phyloP scores from a whole-genome alignment of 1,284 basidiomycete species.

The Tilletiopsis washingtonensis region DNA sequence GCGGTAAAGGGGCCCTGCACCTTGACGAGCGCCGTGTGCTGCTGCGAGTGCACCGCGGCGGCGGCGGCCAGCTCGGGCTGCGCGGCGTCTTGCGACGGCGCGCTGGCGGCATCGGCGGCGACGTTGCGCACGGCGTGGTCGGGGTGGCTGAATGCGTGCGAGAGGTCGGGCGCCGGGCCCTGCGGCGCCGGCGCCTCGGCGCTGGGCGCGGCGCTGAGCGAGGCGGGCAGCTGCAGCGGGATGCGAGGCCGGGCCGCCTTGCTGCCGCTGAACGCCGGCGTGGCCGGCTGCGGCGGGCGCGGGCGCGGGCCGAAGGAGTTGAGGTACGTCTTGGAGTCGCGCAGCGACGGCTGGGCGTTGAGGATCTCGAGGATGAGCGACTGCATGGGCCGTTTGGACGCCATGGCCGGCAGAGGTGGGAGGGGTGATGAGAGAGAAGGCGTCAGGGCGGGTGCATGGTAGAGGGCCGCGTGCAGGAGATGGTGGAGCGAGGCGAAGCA shows the following conservation, averaged over 20 bases:
- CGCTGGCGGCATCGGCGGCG: slow-evolving; percentile 5
- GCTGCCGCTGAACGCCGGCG: too few relatives aligned
- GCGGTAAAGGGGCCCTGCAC: slow-evolving; percentile 96
- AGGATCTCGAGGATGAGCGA: slow-evolving; percentile 95
- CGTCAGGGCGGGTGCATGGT: too few relatives aligned
- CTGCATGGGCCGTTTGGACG: slow-evolving; percentile 53
- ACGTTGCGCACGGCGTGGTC: not conserved
- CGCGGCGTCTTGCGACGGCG: slow-evolving; percentile 7
- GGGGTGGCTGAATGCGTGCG: slow-evolving; percentile 3
- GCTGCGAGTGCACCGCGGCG: slow-evolving; percentile 49
- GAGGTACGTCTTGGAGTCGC: slow-evolving; percentile 84
- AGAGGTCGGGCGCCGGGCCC: not conserved
- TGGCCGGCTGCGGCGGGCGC: not conserved
- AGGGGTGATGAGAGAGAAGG: too few relatives aligned
- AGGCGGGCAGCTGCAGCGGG: not conserved
- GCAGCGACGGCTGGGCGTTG: slow-evolving; percentile 79
- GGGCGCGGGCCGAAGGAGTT: slow-evolving; percentile 60
- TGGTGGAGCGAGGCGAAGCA: too few relatives aligned
- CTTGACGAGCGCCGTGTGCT: slow-evolving; percentile 87
- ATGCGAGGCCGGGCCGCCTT: too few relatives aligned
- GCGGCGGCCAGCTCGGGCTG: not conserved
- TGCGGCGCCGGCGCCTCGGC: too few relatives aligned
- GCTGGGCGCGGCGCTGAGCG: not conserved
- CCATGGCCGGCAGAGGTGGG: too few relatives aligned
- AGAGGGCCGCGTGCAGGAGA: too few relatives aligned